Percentiles rank a stretch among this genome's conserved stretches.
phyloP scores from a whole-genome alignment of 345 rosid species.

The Eucalyptus paniculata region DNA sequence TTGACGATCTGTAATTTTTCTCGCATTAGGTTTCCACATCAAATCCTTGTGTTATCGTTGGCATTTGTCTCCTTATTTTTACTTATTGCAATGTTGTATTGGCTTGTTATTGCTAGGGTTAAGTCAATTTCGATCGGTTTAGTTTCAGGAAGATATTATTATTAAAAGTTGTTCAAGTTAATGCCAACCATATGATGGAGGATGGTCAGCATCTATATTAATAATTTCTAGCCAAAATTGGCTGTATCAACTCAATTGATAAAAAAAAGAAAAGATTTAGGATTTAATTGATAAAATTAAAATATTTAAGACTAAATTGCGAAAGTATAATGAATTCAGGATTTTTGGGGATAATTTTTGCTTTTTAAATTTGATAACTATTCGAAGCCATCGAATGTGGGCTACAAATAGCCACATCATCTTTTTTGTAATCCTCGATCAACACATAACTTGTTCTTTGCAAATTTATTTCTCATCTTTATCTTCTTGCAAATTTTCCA shows the following conservation, averaged over 20 bases:
- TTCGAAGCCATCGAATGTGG: not conserved
- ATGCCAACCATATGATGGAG: rapidly evolving
- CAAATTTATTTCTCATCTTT: no score
- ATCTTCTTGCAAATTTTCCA: not conserved
- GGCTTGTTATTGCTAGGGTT: not conserved
- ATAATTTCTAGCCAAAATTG: rapidly evolving
- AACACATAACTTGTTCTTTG: not conserved
- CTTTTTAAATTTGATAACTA: not conserved
- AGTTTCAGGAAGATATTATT: rapidly evolving
- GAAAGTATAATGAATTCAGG: rapidly evolving
- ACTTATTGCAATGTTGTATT: no score
- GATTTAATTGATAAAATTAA: no score
- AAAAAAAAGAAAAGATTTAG: no score
- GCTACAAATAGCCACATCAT: not conserved
- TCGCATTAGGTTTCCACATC: rapidly evolving
- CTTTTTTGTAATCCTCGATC: not conserved
- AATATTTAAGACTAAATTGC: rapidly evolving
- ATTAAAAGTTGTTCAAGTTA: no score
- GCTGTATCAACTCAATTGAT: not conserved
- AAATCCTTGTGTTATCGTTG: not conserved
- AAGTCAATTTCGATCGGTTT: no score
- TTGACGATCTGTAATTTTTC: no score
- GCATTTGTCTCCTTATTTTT: not conserved
- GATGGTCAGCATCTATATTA: not conserved
- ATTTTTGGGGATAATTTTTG: no score